Evolutionary conservation across 768 basidiomycete species (phyloP), one percentile per base, ranked within the genome.

Genomic region (Mycena vulgaris): DNA sequence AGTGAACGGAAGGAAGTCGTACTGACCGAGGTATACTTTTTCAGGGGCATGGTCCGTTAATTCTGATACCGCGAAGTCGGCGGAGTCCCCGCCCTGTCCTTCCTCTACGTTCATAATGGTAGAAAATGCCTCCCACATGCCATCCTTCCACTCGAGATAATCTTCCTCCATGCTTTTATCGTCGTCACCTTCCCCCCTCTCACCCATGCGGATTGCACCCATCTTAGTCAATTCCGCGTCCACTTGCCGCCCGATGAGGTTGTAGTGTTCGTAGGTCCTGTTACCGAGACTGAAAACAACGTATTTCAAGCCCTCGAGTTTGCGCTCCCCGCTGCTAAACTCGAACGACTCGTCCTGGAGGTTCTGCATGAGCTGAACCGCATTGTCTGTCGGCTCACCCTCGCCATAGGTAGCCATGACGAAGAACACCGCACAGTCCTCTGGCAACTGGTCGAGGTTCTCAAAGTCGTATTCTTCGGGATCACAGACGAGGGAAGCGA

Each of bases 141-240:
- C 88, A 77, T 99, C 97, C 81, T 99, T 99, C 97, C 97, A 99
- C 76, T 95, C 96, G 16, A 99, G 89, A 80, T 99, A 99, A 81
- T 99, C 97, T 84, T 99, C 97, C 80, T 99, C 97, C 97, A 99
- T 98, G 78, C 94, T 96, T 86, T 98, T 98, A 82, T 99, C 98
- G 78, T 99, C 97, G 77, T 99, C 98, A 72, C 97, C 97, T 81
- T 99, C 97, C 13, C 97, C 97, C 42, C 93, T 87, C 78, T 93
- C 92, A 48, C 96, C 96, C 39, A 99, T 93, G 60, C 95, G 90
- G 62, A 85, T 79, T 25, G 90, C 98, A 31, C 96, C 97, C 86
- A 96, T 91, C 77, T 91, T 89, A 6, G 88, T 80, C 67, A 99
- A 83, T 31, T 89, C 81, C 3, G 86, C 76, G 75, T 99, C 97